Evolutionary conservation across 345 rosid species (phyloP), one percentile per base, ranked within the genome.

Genomic region (Lumnitzera racemosa): DNA sequence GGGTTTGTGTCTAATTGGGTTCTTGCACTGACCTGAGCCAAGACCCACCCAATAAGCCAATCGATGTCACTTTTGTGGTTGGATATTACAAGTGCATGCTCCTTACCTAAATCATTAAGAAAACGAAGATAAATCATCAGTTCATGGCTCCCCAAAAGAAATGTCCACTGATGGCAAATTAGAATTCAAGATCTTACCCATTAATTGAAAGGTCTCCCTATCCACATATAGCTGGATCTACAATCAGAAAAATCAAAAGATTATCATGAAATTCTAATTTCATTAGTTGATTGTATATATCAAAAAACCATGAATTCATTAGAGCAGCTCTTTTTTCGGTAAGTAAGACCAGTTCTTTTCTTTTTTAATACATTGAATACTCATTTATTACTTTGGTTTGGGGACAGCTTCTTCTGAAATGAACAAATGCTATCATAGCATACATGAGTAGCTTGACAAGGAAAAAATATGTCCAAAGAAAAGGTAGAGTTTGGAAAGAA

Each of bases 1-100:
- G 43, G 7, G 43, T 36, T 36, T 36, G 43, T 36, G 7, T 36
- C 10, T 36, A 36, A 7, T 36, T 5, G 43, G 7, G 43, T 36
- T 36, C 7, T 36, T n/a, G 52, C 55, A 60, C 56, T 67, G 57
- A 94, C 99, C 99, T 94, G 89, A 78, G 99, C 97, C 74, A 83
- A 65, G 61, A 84, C 62, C 97, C 97, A 94, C 65, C 99, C 99
- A 52, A 94, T 87, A 68, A 94, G 90, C 99, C 99, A 88, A 66
- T 90, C 99, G 56, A 94, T 81, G 65, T 90, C 99, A 56, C 99
- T 90, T 61, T 66, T 86, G 75, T 94, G 99, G 72, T 94, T 94
- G 75, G 81, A 74, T 46, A 86, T 64, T 51, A 88, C 78, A 73
- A 94, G 89, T 4, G 95, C 96, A 69, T 88, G 97, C 61, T 90